Evolutionary conservation across 2,329 filamentous ascomycete genomes (phyloP).

Genomic region (Ceratocystis destructans): DNA sequence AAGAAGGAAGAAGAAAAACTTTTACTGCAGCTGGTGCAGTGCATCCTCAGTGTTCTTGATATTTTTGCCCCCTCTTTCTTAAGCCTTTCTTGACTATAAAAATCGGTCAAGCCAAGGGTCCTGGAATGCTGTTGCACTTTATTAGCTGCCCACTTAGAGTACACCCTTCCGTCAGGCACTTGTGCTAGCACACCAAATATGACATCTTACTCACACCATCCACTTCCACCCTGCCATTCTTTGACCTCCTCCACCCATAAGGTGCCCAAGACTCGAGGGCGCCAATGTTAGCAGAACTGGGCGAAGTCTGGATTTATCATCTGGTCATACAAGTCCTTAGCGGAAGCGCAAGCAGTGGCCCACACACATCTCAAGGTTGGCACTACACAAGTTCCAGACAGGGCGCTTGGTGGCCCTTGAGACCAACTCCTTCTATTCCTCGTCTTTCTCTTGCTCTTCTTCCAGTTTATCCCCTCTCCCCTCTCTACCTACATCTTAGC

Average conservation of each 20-base stretch:
- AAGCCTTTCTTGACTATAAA: not conserved
- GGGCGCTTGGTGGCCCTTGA: not conserved
- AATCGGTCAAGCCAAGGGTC: not conserved
- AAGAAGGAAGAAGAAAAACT: too few species aligned
- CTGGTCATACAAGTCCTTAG: not conserved
- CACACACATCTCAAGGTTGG: constrained; percentile 1
- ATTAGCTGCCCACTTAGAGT: not conserved
- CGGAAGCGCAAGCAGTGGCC: not conserved
- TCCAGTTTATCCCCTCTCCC: not conserved
- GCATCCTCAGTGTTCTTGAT: too few species aligned
- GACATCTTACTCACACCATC: not conserved
- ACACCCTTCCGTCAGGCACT: not conserved
- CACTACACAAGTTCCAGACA: constrained; percentile 7
- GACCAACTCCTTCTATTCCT: not conserved
- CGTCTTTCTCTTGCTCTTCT: not conserved
- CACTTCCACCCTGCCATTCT: not conserved
- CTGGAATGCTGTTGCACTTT: constrained; percentile 1
- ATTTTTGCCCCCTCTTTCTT: not conserved
- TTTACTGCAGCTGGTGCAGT: too few species aligned
- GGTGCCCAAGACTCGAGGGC: not conserved
- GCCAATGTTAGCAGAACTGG: not conserved
- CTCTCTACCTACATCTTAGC: not conserved
- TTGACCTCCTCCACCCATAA: not conserved
- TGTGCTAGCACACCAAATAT: not conserved
- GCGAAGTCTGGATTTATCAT: not conserved